Base-by-base conservation (phyloP, 2,329 filamentous ascomycete species). In the Hymenoscyphus occultus region DNA sequence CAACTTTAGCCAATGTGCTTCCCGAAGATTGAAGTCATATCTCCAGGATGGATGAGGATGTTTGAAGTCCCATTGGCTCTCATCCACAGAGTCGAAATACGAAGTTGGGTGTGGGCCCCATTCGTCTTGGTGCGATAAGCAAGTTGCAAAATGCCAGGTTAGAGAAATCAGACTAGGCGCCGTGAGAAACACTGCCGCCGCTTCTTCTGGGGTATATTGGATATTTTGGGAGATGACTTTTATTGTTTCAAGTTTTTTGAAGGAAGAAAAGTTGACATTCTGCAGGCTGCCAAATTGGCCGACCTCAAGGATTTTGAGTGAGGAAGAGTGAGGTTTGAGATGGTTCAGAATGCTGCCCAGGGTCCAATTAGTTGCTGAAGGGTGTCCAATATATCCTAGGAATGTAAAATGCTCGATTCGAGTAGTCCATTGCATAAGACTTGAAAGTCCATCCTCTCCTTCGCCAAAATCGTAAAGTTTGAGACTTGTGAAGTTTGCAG, bases 191-290 rank as follows among this genome's bases (percentile, higher is more conserved):
- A 54, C 22, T 4, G 48, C 22, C 13, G 48, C 48, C 10, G 48
- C 48, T 28, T 28, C 35, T 35, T 28, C 48, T 28, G 19, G 7
- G n/a, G 48, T 28, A 19, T 31, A 28, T 19, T 54, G 22, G 9
- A 54, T 54, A 54, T 12, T 54, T 22, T 19, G 48, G 48, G 48
- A 54, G 19, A 54, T 54, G 19, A 54, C 12, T 22, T 54, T 54
- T 19, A 54, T 54, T 22, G 48, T 28, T 54, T 54, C 48, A 22
- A 54, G 48, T 12, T 28, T 54, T 54, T 54, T 54, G 48, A 54
- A 54, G 22, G 22, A 28, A 4, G 48, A 54, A 22, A 54, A 54
- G 22, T 54, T 22, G n/a, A 28, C 48, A 28, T 28, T 22, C 9
- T 54, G 48, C 22, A 28, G 48, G 19, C 48, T 22, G 48, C 22